These are phyloP conservation scores for Diplosphaera chodatii DNA, from an alignment of 139 green algal genomes.

Conservation along the genomic window DNA sequence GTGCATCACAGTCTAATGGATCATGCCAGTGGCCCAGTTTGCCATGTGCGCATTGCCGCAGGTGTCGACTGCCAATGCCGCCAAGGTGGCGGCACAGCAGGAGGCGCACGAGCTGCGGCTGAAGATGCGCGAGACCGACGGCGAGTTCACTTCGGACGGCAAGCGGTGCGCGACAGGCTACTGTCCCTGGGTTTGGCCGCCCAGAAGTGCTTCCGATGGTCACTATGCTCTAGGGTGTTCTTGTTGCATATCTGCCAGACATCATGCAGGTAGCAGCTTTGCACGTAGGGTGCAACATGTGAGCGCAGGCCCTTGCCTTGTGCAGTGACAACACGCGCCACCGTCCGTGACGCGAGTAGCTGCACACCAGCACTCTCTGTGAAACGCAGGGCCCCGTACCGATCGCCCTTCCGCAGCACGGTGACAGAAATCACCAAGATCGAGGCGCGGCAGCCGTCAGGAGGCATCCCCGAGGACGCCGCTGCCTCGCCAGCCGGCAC, in stretches of 20 bases:
- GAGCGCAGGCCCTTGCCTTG: no score
- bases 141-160: neutral
- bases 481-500: no score
- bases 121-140: slow-evolving; percentile 4
- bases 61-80: slow-evolving; percentile 4
- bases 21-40: neutral
- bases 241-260: no score
- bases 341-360: no score
- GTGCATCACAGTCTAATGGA: no score
- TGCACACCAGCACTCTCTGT: no score
- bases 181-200: no score
- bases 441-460: neutral
- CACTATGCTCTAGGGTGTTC: no score
- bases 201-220: no score
- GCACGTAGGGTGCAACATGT: no score
- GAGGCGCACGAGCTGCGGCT: slow-evolving; percentile 27
- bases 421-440: neutral
- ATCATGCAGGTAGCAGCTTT: no score
- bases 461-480: neutral
- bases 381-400: neutral
- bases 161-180: neutral
- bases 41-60: neutral
- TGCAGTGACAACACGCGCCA: no score
- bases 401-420: neutral
- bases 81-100: slow-evolving; percentile 21